These are phyloP conservation scores for Leptoxyphium fumago DNA, from an alignment of 2,329 filamentous ascomycete genomes.

Conservation along the genomic window DNA sequence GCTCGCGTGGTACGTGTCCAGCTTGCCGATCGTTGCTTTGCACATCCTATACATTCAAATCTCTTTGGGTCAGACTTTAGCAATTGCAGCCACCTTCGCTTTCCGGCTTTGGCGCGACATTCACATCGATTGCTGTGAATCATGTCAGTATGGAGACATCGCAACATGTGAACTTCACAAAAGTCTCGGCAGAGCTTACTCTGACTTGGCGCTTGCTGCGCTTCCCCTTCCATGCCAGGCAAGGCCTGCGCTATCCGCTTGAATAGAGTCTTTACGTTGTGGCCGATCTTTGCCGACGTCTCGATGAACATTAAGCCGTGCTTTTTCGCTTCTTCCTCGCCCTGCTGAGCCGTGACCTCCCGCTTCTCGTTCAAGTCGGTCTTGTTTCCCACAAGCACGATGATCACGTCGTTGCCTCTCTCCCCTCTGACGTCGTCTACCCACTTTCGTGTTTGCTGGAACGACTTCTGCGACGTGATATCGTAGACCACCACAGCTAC, in stretches of 20 bases:
- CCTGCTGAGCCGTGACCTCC: conserved; percentile 89
- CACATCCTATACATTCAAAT: no score
- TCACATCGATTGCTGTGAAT: conserved; percentile 22
- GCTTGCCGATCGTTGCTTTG: no score
- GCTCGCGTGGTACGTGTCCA: no score
- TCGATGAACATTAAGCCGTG: conserved; percentile 98
- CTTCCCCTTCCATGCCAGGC: conserved; percentile 90
- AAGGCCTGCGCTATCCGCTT: conserved; percentile 95
- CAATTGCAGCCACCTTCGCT: conserved; percentile 24
- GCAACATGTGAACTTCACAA: neutral
- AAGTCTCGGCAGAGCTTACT: conserved; percentile 43
- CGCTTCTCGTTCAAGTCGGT: conserved; percentile 97
- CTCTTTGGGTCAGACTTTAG: conserved; percentile 5
- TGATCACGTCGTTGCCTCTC: conserved; percentile 95
- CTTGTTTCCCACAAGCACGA: conserved; percentile 97
- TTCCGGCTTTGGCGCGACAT: conserved; percentile 20
- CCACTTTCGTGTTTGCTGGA: conserved; percentile 98
- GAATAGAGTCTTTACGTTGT: conserved; percentile 96
- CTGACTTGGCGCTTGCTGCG: conserved; percentile 61
- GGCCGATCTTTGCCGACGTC: conserved; percentile 91
- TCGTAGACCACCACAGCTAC: conserved; percentile 98
- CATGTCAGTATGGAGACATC: conserved; percentile 7
- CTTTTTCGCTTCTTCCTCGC: conserved; percentile 95
- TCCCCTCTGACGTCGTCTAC: conserved; percentile 96
- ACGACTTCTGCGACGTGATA: conserved; percentile 74